phyloP scores from a whole-genome alignment of 345 rosid species.

The Heritiera littoralis region DNA sequence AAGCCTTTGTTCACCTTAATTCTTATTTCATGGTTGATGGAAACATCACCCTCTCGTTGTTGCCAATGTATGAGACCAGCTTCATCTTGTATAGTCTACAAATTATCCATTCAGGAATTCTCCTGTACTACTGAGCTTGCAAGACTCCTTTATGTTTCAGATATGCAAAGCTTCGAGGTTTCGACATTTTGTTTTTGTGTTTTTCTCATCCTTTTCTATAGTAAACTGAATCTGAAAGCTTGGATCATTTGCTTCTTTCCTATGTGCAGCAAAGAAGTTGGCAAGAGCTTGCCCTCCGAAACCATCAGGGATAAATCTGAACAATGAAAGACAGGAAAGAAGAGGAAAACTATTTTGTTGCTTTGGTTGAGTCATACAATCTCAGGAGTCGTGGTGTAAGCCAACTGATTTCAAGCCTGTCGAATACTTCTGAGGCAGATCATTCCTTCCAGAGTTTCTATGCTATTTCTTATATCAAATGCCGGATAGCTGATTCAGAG shows the following conservation, averaged over 20 bases:
- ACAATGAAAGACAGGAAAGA: constrained; percentile 32
- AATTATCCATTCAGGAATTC: neutral
- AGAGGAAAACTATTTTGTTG: constrained; percentile 51
- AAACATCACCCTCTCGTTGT: neutral
- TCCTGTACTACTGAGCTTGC: neutral
- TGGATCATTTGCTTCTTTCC: neutral
- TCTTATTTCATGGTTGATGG: neutral
- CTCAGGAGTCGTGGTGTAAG: neutral
- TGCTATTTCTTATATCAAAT: neutral
- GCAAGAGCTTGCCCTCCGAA: constrained; percentile 44
- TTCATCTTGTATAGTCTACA: neutral
- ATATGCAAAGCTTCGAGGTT: neutral
- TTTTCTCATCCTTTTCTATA: neutral
- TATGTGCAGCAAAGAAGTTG: constrained; percentile 52
- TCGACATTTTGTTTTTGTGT: neutral
- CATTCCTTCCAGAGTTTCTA: neutral
- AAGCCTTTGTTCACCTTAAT: neutral
- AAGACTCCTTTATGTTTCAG: neutral
- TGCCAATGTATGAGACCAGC: neutral
- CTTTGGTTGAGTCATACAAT: constrained; percentile 33
- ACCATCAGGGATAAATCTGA: constrained; percentile 45
- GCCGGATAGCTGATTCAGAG: neutral
- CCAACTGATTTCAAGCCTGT: neutral
- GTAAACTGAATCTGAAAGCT: neutral
- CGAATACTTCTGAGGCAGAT: neutral